Conservation (phyloP, 2,329 filamentous ascomycete genomes). For the Rhinocladiella mackenziei region DNA sequence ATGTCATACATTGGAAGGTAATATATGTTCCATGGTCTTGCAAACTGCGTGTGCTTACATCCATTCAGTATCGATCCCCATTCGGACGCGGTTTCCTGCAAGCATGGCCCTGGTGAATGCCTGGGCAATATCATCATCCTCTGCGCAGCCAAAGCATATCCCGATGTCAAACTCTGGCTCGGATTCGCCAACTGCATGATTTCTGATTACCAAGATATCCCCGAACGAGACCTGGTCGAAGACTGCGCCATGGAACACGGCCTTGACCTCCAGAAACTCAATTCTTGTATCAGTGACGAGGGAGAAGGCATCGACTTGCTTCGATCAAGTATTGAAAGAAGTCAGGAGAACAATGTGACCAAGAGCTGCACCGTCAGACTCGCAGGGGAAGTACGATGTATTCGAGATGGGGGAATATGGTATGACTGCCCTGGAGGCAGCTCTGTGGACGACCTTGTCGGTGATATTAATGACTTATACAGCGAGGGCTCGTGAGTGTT, state of each 20-base stretch:
- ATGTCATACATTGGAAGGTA: constrained; percentile 85
- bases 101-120: constrained; percentile 84
- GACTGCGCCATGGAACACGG: constrained; percentile 89
- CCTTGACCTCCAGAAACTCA: constrained; percentile 74
- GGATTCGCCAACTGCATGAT: constrained; percentile 92
- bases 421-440: constrained; percentile 39
- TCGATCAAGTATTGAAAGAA: constrained; percentile 49
- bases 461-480: constrained; percentile 71
- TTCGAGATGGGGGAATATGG: constrained; percentile 64
- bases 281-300: constrained; percentile 67
- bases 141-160: constrained; percentile 69
- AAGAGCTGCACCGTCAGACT: constrained; percentile 77
- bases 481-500: constrained; percentile 32
- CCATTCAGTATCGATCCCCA: constrained; percentile 56
- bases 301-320: constrained; percentile 50
- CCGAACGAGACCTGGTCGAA: constrained; percentile 70
- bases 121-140: constrained; percentile 93
- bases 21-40: constrained; percentile 27
- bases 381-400: constrained; percentile 74
- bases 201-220: constrained; percentile 70
- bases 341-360: constrained; percentile 58
- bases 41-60: constrained; percentile 8
- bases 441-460: constrained; percentile 60
- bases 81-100: constrained; percentile 81
- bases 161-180: constrained; percentile 66